phyloP scores from a whole-genome alignment of 768 basidiomycete species.

The Amanita pallidorosea region DNA sequence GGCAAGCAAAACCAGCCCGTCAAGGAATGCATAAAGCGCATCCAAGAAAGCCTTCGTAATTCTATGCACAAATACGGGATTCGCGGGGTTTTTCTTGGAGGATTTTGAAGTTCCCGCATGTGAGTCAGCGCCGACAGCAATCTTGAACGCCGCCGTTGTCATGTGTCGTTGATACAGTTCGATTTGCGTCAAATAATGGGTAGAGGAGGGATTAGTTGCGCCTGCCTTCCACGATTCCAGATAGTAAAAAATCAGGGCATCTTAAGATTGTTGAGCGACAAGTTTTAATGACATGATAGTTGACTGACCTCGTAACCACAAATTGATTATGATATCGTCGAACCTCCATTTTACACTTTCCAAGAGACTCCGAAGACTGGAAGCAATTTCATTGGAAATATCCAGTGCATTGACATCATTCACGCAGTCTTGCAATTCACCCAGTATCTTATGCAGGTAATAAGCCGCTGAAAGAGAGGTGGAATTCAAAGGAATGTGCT shows the following conservation, averaged over 20 bases:
- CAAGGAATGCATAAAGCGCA: constrained; percentile 73
- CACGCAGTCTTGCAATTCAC: constrained; percentile 79
- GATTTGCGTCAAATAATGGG: constrained; percentile 66
- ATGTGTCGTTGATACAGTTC: constrained; percentile 75
- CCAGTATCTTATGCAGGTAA: constrained; percentile 69
- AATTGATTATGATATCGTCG: constrained; percentile 62
- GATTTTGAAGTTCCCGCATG: constrained; percentile 37
- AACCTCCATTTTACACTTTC: constrained; percentile 86
- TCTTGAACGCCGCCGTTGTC: constrained; percentile 64
- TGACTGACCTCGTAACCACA: constrained; percentile 74
- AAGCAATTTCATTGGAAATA: constrained; percentile 63
- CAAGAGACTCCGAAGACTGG: constrained; percentile 59
- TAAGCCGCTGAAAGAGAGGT: constrained; percentile 77
- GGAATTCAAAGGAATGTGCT: constrained; percentile 59
- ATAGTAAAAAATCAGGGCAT: constrained; percentile 71
- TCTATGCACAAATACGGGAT: constrained; percentile 56
- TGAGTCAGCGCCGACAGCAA: constrained; percentile 68
- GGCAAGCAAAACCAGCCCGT: constrained; percentile 75
- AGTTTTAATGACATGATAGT: background rate
- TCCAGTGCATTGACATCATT: constrained; percentile 75
- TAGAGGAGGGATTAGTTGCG: constrained; percentile 50
- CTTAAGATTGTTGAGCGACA: constrained; percentile 25
- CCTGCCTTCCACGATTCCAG: constrained; percentile 81
- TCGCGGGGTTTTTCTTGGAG: constrained; percentile 47
- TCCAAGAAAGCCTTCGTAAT: constrained; percentile 83